Percentiles rank a stretch among this genome's conserved stretches.
phyloP scores from a whole-genome alignment of 164 flowering plant genomes.

The Dillenia turbinata region DNA sequence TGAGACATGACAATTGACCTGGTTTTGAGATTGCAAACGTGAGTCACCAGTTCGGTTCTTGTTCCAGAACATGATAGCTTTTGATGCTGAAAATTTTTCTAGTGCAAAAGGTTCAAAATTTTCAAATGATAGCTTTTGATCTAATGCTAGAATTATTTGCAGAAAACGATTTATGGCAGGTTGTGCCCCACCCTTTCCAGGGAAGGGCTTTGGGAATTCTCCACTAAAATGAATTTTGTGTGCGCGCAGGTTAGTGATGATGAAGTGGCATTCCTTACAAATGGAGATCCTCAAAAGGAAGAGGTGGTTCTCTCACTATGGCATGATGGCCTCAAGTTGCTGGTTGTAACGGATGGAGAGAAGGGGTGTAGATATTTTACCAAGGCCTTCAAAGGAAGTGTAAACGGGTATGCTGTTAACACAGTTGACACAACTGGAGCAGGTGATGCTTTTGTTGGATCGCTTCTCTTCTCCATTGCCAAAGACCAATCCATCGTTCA shows the following conservation, averaged over 20 bases:
- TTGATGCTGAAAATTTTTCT: too few species aligned
- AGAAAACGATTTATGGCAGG: too few species aligned
- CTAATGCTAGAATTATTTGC: too few species aligned
- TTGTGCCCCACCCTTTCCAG: too few species aligned
- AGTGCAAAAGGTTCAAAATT: too few species aligned
- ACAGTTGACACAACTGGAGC: slow-evolving; percentile 1
- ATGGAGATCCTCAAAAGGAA: slow-evolving; percentile 42
- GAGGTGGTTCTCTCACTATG: slow-evolving; percentile 47
- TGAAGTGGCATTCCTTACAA: slow-evolving; percentile 61
- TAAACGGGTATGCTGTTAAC: background rate
- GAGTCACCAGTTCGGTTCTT: too few species aligned
- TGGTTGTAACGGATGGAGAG: slow-evolving; percentile 68
- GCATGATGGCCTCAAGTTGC: slow-evolving; percentile 54
- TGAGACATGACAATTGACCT: too few species aligned
- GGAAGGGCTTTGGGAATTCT: too few species aligned
- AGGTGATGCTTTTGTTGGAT: slow-evolving; percentile 2
- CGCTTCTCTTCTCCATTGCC: slow-evolving; percentile 5
- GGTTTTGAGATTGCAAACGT: too few species aligned
- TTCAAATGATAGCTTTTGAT: too few species aligned
- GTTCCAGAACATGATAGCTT: too few species aligned
- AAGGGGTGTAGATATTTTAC: slow-evolving; percentile 81
- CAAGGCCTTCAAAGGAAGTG: slow-evolving; percentile 28
- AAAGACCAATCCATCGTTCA: slow-evolving; percentile 23
- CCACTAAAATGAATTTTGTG: background rate
- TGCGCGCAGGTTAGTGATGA: slow-evolving; percentile 56